Conservation (phyloP, 805 yeast genomes). For the Pichia occidentalis region DNA sequence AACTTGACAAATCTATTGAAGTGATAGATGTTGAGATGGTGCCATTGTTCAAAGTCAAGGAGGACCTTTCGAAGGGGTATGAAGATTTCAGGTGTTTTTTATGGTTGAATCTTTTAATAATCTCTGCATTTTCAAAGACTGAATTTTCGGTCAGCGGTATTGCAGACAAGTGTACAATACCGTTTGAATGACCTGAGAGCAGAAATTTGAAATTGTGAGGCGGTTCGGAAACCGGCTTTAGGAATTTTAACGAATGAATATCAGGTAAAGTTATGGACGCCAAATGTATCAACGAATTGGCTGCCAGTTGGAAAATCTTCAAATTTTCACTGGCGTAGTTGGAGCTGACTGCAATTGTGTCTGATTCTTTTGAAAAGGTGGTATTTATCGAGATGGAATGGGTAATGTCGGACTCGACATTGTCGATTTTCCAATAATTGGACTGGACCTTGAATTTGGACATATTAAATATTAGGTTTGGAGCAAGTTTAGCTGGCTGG, state of each 20-base stretch:
- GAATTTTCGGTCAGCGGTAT: constrained; percentile 43
- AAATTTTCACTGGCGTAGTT: constrained; percentile 41
- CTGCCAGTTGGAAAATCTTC: constrained; percentile 39
- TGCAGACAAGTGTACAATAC: constrained; percentile 64
- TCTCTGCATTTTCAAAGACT: constrained; percentile 53
- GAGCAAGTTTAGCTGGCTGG: no score
- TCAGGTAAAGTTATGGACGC: constrained; percentile 54
- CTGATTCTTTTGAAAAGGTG: constrained; percentile 32
- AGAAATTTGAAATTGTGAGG: constrained; percentile 36
- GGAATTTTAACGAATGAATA: constrained; percentile 49
- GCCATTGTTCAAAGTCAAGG: constrained; percentile 7
- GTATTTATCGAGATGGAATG: constrained; percentile 29
- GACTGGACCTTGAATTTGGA: constrained; percentile 12
- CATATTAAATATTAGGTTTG: no score
- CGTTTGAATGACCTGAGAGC: constrained; percentile 72
- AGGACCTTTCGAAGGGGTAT: constrained; percentile 2
- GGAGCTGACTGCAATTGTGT: constrained; percentile 46
- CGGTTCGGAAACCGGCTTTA: constrained; percentile 17
- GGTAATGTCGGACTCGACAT: constrained; percentile 8
- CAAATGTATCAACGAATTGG: constrained; percentile 43
- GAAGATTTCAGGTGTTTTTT: constrained; percentile 43
- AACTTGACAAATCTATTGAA: constrained; percentile 33
- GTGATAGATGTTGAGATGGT: constrained; percentile 25
- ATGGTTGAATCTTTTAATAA: constrained; percentile 75
- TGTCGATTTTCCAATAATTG: constrained; percentile 29